Conservation (phyloP, 1,139 yeast species). For the Spencermartinsiella ligniputridi region DNA sequence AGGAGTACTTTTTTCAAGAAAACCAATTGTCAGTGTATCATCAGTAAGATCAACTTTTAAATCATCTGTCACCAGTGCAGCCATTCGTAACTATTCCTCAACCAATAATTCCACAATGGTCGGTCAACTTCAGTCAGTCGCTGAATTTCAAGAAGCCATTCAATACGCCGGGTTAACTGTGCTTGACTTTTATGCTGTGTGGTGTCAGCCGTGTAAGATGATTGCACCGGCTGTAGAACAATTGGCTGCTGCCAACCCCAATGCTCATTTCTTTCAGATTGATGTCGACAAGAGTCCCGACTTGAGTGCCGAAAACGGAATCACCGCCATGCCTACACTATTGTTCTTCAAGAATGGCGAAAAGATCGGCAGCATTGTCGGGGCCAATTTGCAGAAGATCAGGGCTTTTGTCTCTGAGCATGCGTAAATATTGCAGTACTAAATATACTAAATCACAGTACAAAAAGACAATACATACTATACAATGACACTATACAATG, state of each 20-base stretch:
- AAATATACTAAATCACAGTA: too few species aligned
- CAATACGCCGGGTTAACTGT: conserved; percentile 41
- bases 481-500: too few species aligned
- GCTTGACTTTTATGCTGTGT: conserved; percentile 88
- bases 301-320: conserved; percentile 67
- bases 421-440: too few species aligned
- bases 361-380: conserved; percentile 68
- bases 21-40: too few species aligned
- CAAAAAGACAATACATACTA: too few species aligned
- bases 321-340: conserved; percentile 88
- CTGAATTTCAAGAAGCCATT: conserved; percentile 22
- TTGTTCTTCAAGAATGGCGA: conserved; percentile 73
- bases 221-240: conserved; percentile 87
- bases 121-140: conserved; percentile 17
- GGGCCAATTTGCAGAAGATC: conserved; percentile 82
- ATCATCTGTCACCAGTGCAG: too few species aligned
- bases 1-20: too few species aligned
- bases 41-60: too few species aligned
- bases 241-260: conserved; percentile 52
- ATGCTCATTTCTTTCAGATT: conserved; percentile 72
- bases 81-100: too few species aligned
- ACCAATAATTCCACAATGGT: conserved; percentile 21
- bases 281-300: conserved; percentile 78
- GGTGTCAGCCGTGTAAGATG: conserved; percentile 98
- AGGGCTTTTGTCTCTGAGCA: conserved; percentile 33